Conservation (phyloP, 129 eudicot species). For the Oenanthe sinensis region DNA sequence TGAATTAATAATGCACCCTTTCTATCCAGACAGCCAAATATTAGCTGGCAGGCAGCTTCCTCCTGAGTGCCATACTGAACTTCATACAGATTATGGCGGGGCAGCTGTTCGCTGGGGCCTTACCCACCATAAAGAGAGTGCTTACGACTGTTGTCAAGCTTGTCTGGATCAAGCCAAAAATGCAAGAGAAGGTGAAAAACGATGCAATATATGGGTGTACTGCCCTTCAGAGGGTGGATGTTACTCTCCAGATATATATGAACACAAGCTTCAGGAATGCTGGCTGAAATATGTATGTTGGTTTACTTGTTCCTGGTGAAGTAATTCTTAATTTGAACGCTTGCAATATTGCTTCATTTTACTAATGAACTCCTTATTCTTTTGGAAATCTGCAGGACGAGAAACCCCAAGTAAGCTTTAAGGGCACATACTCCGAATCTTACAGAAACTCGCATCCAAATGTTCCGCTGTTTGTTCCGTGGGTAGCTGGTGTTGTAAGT, state of each 20-base stretch:
- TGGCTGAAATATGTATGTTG: constrained; percentile 93
- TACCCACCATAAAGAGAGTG: constrained; percentile 82
- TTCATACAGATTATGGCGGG: constrained; percentile 87
- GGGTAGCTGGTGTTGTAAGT: constrained; percentile 85
- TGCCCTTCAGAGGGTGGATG: constrained; percentile 85
- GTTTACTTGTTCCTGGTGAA: neutral
- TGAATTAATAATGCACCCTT: neutral
- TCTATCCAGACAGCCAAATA: constrained; percentile 34
- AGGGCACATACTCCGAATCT: constrained; percentile 68
- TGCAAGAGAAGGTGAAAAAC: constrained; percentile 54
- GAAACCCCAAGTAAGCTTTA: constrained; percentile 60
- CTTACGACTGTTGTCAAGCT: constrained; percentile 91
- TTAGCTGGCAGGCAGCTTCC: constrained; percentile 72
- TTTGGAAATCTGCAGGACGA: constrained; percentile 54
- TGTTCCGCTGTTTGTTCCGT: constrained; percentile 80
- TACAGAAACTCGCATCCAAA: constrained; percentile 66
- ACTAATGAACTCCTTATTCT: neutral
- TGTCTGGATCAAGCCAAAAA: constrained; percentile 76
- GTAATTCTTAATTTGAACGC: neutral
- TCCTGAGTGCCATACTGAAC: constrained; percentile 72
- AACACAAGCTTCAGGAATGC: constrained; percentile 79
- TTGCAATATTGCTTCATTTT: neutral
- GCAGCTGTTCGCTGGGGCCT: constrained; percentile 94
- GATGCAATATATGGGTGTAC: constrained; percentile 94
- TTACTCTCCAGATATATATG: constrained; percentile 85